A percentile compares a stretch with the other conserved stretches of the same genome.
phyloP scores from a whole-genome alignment of 2,329 filamentous ascomycete genomes.

The Ascochyta fabae region DNA sequence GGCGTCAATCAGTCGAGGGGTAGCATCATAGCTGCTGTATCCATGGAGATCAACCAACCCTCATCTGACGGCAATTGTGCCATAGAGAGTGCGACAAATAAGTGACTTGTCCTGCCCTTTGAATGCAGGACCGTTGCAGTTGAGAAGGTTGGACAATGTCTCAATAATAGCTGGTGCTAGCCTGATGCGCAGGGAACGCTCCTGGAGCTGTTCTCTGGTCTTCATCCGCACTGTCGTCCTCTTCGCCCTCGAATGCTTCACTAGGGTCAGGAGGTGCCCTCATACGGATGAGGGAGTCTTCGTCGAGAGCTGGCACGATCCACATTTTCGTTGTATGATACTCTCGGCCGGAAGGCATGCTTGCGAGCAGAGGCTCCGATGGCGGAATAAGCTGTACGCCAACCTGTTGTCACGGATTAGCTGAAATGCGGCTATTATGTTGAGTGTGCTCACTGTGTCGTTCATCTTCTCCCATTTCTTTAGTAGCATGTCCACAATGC shows the following conservation, averaged over 20 bases:
- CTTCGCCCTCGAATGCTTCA: slow-evolving; percentile 48
- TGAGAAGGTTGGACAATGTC: neutral
- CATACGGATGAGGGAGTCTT: slow-evolving; percentile 66
- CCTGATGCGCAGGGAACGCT: slow-evolving; percentile 47
- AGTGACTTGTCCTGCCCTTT: neutral
- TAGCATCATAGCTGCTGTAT: neutral
- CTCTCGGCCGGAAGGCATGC: slow-evolving; percentile 87
- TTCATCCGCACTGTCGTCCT: slow-evolving; percentile 48
- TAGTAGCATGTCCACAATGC: slow-evolving; percentile 85
- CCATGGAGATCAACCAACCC: neutral
- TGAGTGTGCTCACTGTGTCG: slow-evolving; percentile 71
- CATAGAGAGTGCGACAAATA: neutral
- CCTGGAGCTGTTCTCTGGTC: slow-evolving; percentile 41
- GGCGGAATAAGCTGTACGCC: slow-evolving; percentile 80
- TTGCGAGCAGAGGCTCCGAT: slow-evolving; percentile 72
- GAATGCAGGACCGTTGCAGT: neutral
- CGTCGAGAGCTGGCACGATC: slow-evolving; percentile 68
- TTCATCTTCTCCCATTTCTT: slow-evolving; percentile 92
- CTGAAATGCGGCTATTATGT: neutral
- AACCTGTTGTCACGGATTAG: slow-evolving; percentile 60
- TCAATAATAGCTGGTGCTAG: slow-evolving; percentile 43
- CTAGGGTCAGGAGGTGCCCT: slow-evolving; percentile 62
- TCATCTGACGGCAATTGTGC: neutral
- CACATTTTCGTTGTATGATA: slow-evolving; percentile 77
- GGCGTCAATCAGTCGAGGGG: slow-evolving; percentile 15